Evolutionary conservation across 805 yeast species (phyloP).

Genomic region (Millerozyma acaciae): DNA sequence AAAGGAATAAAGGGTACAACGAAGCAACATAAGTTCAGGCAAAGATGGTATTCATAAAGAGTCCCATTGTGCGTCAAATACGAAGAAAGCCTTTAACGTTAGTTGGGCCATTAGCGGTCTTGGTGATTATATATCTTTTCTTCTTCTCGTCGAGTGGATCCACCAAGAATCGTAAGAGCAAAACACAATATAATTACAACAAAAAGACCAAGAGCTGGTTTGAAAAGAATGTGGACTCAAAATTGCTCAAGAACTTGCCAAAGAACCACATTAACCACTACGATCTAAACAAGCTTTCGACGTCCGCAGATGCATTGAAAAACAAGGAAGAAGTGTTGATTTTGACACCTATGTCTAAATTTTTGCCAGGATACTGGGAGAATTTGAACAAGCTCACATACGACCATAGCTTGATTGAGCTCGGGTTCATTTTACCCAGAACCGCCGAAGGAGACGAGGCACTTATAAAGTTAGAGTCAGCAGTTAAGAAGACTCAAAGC

Average conservation of each 20-base stretch:
- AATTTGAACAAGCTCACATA: conserved; percentile 71
- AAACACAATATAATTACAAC: conserved; percentile 44
- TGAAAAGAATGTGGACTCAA: conserved; percentile 46
- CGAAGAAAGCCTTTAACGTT: conserved; percentile 56
- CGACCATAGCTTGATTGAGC: conserved; percentile 79
- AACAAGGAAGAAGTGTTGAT: conserved; percentile 82
- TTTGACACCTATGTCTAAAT: conserved; percentile 85
- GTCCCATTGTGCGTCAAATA: conserved; percentile 45
- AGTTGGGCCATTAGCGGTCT: conserved; percentile 43
- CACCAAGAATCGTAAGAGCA: conserved; percentile 9
- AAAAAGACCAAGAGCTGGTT: conserved; percentile 46
- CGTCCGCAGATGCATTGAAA: conserved; percentile 66
- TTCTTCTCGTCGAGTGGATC: conserved; percentile 27
- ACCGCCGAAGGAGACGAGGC: conserved; percentile 78
- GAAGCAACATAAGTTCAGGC: too few relatives aligned
- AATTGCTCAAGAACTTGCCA: conserved; percentile 59
- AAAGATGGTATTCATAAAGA: conserved; percentile 19
- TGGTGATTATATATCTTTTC: conserved; percentile 42
- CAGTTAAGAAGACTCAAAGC: conserved; percentile 65
- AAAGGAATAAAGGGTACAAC: too few relatives aligned
- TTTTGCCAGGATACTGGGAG: conserved; percentile 83
- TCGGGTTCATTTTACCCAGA: conserved; percentile 91
- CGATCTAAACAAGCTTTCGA: conserved; percentile 73
- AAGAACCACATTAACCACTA: conserved; percentile 77
- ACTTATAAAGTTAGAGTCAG: conserved; percentile 64